phyloP scores from a whole-genome alignment of 192 early-diverging fungal species.

The Coemansia sp. region DNA sequence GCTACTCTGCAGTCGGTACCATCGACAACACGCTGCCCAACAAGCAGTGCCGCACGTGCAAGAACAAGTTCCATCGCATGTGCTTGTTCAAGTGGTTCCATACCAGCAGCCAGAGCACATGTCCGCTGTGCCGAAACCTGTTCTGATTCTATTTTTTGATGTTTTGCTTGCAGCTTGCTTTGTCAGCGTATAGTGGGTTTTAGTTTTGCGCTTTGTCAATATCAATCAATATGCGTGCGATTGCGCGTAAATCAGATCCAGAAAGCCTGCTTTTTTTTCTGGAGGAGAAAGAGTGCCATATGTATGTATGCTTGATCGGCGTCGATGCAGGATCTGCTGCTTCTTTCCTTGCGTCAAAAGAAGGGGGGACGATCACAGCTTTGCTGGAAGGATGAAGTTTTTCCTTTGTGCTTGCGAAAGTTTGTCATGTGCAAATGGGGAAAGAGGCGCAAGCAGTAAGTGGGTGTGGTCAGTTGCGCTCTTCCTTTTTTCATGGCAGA shows the following conservation, averaged over 20 bases:
- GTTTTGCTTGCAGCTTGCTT: background rate
- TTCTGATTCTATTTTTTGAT: conserved; percentile 19
- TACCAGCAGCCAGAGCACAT: conserved; percentile 68
- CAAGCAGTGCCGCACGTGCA: conserved; percentile 91
- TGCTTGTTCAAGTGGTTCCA: conserved; percentile 92
- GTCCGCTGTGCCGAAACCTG: conserved; percentile 67
- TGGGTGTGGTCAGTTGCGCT: too few species aligned
- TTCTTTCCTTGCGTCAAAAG: background rate
- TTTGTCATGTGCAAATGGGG: too few species aligned
- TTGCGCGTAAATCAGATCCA: too few species aligned
- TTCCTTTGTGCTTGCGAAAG: too few species aligned
- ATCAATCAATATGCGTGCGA: background rate
- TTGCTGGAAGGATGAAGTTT: too few species aligned
- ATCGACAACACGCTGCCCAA: conserved; percentile 83
- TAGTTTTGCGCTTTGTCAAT: too few species aligned
- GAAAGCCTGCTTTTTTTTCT: too few species aligned
- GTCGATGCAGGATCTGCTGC: background rate
- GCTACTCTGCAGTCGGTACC: conserved; percentile 92
- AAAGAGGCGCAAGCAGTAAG: too few species aligned
- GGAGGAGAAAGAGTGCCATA: too few species aligned
- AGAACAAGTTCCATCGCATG: conserved; percentile 90
- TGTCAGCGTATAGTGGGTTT: too few species aligned
- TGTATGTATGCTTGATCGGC: background rate
- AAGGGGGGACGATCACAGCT: background rate
- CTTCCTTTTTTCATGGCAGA: too few species aligned